Evolutionary conservation across 2,329 filamentous ascomycete genomes (phyloP), one percentile per base, ranked within the genome.

Genomic region (Cladosporium sp.): DNA sequence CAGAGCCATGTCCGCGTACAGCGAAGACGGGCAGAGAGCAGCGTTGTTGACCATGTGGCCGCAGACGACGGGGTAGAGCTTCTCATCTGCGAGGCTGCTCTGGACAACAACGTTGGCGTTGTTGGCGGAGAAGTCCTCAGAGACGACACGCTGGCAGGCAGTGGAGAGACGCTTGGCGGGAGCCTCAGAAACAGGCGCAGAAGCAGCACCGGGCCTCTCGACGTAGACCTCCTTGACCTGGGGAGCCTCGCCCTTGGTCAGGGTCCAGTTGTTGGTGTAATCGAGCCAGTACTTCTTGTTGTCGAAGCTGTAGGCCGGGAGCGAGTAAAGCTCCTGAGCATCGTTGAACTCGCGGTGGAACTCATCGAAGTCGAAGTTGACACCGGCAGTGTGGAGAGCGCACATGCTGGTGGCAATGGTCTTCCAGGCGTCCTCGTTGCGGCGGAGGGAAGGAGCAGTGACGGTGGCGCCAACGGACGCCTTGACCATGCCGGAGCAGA

Each of bases 241-340:
- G 37, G 70, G 72, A 37, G 73, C 77, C 58, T 86, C 80, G 53
- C 76, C 84, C 74, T 90, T 90, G 56, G 78, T 82, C 35, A 89
- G 70, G 32, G 76, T 80, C 82, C 85, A 90, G 67, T 89, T 83
- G 56, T 87, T 84, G 56, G 77, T 74, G 66, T 87, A 87, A 64
- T 82, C 81, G 13, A 87, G 76, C 84, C 84, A 87, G 68, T 88
- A 87, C 59, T 80, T 82, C 74, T 88, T 87, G 57, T 80, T 72
- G 65, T 89, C 83, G 65, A 84, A 89, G 0, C 76, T 76, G 64
- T 89, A 89, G 0, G 78, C 76, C 2, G 85, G 85, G 3, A 89
- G 71, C n/a, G 79, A 72, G n/a, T 86, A 70, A 13, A 88, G 71
- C 40, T 78, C 73, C 40, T 84, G 77, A 1, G 75, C 74, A 35